Conservation (phyloP, 164 flowering plant species). For the Cinnamomum chago region DNA sequence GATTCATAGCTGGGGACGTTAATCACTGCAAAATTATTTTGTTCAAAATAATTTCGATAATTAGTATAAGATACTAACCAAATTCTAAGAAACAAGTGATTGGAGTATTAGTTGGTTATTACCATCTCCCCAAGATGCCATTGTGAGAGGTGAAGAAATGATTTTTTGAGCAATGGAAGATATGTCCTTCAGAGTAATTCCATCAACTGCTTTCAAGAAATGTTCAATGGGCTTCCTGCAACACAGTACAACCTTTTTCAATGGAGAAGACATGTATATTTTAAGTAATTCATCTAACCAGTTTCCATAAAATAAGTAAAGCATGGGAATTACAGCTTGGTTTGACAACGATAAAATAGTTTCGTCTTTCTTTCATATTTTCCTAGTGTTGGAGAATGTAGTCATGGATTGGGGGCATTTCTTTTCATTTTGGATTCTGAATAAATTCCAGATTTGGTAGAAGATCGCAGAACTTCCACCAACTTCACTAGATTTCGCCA, state of each 20-base stretch:
- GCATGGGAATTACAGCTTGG: neutral
- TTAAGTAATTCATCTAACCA: neutral
- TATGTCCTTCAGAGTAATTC: constrained; percentile 57
- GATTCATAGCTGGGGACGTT: constrained; percentile 70
- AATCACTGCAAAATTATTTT: constrained; percentile 38
- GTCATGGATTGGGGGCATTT: too few species aligned
- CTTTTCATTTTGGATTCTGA: too few species aligned
- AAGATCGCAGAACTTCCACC: too few species aligned
- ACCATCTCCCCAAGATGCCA: constrained; percentile 95
- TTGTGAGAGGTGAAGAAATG: constrained; percentile 70
- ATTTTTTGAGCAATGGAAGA: constrained; percentile 46
- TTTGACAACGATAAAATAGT: neutral
- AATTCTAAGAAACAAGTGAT: neutral
- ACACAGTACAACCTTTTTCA: neutral
- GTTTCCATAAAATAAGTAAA: too few species aligned
- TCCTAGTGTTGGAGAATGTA: neutral
- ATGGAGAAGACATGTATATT: neutral
- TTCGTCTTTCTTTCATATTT: neutral
- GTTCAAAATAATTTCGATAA: neutral
- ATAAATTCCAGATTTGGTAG: too few species aligned
- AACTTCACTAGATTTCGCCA: too few species aligned
- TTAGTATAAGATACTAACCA: neutral
- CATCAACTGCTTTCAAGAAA: constrained; percentile 71
- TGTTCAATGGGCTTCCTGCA: constrained; percentile 41
- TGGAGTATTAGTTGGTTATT: constrained; percentile 1